A percentile compares a stretch with the other conserved stretches of the same genome.
These are phyloP conservation scores for Aspergillus incahuasiensis DNA, from an alignment of 495 filamentous ascomycete genomes.

Conservation along the genomic window DNA sequence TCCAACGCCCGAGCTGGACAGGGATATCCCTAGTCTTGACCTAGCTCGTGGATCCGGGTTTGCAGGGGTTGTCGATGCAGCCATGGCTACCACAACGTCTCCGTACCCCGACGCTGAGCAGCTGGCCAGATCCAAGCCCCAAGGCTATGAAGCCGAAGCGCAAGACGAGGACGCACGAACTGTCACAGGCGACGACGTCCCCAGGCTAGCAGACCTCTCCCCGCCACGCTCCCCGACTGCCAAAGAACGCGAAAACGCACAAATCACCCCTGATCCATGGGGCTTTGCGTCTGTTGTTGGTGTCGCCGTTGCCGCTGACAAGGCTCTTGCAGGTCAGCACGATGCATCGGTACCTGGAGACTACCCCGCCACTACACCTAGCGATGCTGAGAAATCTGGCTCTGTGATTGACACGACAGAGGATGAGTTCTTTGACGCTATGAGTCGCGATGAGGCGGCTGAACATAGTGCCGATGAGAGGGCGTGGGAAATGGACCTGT, in stretches of 20 bases:
- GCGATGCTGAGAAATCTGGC: background rate
- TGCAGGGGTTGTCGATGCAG: constrained; percentile 25
- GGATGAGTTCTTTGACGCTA: constrained; percentile 4
- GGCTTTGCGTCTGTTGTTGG: constrained; percentile 27
- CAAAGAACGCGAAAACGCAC: background rate
- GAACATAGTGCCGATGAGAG: background rate
- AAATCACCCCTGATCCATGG: background rate
- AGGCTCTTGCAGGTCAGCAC: background rate
- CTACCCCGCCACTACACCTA: background rate
- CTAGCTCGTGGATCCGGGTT: constrained; percentile 16
- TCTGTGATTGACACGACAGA: background rate
- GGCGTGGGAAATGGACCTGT: background rate
- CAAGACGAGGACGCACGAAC: constrained; percentile 3
- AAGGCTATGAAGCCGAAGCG: background rate
- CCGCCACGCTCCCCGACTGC: background rate
- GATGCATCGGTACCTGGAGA: background rate
- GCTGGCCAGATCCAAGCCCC: background rate
- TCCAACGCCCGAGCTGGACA: background rate
- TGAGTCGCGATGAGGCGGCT: background rate
- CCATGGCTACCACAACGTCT: constrained; percentile 20
- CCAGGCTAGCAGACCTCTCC: background rate
- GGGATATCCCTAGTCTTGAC: constrained; percentile 10
- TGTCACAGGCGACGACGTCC: background rate
- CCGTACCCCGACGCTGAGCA: background rate
- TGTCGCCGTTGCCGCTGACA: constrained; percentile 20